Base-by-base conservation (phyloP, 371 early-diverging fungal species). In the Mortierella sp. region DNA sequence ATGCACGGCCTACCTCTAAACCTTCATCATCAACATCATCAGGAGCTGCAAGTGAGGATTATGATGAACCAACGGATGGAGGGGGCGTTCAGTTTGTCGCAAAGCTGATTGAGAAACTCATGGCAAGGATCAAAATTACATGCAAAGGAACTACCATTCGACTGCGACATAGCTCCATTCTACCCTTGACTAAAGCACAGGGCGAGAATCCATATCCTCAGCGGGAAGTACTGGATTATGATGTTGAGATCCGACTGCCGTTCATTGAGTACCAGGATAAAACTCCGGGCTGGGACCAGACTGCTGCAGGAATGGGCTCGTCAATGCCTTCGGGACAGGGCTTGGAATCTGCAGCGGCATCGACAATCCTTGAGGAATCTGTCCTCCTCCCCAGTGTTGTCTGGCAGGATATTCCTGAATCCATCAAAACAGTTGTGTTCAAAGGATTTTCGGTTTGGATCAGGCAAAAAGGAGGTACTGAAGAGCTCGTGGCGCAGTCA, bases 71-170 rank as follows among this genome's bases (percentile, higher is more conserved):
- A 14, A 58, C 75, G 15, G 87, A 83, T 4, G 80, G 79, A 7
- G 89, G 89, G 48, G 91, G 93, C 12, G 63, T 91, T 9, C 89
- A 89, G 60, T 85, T 89, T 21, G 62, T 92, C 8, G 87, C 92
- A 4, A 80, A 83, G 32, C 64, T 90, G 6, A 91, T 92, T 54
- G 93, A 92, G 68, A 88, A 85, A 54, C 86, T 92, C 75, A 69
- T 91, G 47, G 88, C 90, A 6, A 81, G 82, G 57, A 81, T 91
- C 46, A 86, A 86, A 49, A 75, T 90, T 14, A 83, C 84, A 14
- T 75, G 86, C 46, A 68, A 79, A 9, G 82, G 88, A 59, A 88
- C 87, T 1, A 58, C 71, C 23, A 66, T 90, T 42, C 81, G 88
- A 34, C 70, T 92, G 48, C 70, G 68, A 30, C 88, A 87, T 57